Evolutionary conservation across 495 filamentous ascomycete genomes (phyloP).

Genomic region (Aspergillus nidulans): DNA sequence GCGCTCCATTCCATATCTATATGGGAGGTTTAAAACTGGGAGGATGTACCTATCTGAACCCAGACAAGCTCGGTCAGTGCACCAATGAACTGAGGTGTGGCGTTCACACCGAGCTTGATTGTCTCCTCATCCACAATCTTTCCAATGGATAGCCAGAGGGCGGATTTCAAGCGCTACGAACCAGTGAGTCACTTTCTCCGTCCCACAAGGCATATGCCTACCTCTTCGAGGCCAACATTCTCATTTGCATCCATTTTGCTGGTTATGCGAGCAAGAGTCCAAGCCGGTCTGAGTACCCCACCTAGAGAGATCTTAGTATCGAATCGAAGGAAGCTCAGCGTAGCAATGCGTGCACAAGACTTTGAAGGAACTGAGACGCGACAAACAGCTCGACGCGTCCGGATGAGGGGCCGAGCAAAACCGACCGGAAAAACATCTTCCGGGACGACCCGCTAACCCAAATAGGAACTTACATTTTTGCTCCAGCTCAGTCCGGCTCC

Average conservation of each 20-base stretch:
- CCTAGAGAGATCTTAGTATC: background rate
- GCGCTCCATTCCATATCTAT: background rate
- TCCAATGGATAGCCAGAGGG: conserved; percentile 88
- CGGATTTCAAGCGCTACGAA: conserved; percentile 77
- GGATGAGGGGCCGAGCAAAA: background rate
- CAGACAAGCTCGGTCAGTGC: conserved; percentile 89
- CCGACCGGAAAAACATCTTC: conserved; percentile 11
- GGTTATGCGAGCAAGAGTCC: too few species aligned
- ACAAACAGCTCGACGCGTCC: background rate
- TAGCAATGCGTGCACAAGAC: background rate
- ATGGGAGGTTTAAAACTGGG: background rate
- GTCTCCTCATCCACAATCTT: conserved; percentile 87
- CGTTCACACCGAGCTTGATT: conserved; percentile 69
- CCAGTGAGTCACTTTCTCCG: background rate
- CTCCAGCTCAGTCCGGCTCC: too few species aligned
- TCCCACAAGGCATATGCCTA: conserved; percentile 9
- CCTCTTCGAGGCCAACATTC: conserved; percentile 39
- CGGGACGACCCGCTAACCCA: conserved; percentile 4
- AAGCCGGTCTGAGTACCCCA: background rate
- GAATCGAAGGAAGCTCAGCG: background rate
- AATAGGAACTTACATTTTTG: conserved; percentile 4
- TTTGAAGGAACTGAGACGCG: background rate
- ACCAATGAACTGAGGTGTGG: conserved; percentile 92
- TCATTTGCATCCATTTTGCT: conserved; percentile 33
- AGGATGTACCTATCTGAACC: conserved; percentile 73